These are phyloP conservation scores for Typha latifolia DNA, from an alignment of 176 grass and related monocot species.

Conservation along the genomic window DNA sequence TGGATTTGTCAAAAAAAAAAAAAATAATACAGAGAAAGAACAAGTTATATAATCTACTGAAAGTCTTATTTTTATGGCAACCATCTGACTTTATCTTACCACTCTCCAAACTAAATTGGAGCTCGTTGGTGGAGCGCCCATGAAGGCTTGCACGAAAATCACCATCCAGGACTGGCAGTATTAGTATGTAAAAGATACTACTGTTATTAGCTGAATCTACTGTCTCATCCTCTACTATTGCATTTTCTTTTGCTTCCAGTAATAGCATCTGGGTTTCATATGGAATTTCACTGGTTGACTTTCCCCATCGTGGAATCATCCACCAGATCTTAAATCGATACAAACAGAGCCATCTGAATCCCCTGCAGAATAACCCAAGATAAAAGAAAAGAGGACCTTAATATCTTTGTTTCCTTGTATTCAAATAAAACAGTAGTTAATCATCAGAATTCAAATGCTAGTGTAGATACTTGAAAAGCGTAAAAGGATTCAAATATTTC, in stretches of 20 bases:
- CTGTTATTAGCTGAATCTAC: too few species aligned
- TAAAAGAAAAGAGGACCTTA: not conserved
- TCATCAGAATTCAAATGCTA: not conserved
- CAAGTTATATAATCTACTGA: not conserved
- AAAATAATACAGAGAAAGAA: not conserved
- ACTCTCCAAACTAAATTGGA: slow-evolving; percentile 47
- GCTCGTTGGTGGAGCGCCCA: slow-evolving; percentile 28
- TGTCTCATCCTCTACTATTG: not conserved
- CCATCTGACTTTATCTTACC: slow-evolving; percentile 14
- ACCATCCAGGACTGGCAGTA: slow-evolving; percentile 36
- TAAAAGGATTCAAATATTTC: too few species aligned
- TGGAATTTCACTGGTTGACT: slow-evolving; percentile 15
- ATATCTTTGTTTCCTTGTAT: not conserved
- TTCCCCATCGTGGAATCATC: slow-evolving; percentile 37
- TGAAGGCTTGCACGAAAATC: slow-evolving; percentile 38
- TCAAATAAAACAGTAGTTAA: not conserved
- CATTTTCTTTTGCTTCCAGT: slow-evolving; percentile 18
- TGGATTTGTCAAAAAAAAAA: not conserved
- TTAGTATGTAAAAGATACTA: slow-evolving; percentile 19
- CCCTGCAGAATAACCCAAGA: slow-evolving; percentile 14
- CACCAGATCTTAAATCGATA: slow-evolving; percentile 63
- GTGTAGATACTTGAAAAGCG: too few species aligned
- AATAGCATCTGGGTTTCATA: slow-evolving; percentile 50
- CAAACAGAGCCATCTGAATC: slow-evolving; percentile 33
- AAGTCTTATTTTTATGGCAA: not conserved